A percentile compares a stretch with the other conserved stretches of the same genome.
These are phyloP conservation scores for Pyricularia pennisetigena DNA, from an alignment of 2,329 filamentous ascomycete genomes.

Conservation along the genomic window DNA sequence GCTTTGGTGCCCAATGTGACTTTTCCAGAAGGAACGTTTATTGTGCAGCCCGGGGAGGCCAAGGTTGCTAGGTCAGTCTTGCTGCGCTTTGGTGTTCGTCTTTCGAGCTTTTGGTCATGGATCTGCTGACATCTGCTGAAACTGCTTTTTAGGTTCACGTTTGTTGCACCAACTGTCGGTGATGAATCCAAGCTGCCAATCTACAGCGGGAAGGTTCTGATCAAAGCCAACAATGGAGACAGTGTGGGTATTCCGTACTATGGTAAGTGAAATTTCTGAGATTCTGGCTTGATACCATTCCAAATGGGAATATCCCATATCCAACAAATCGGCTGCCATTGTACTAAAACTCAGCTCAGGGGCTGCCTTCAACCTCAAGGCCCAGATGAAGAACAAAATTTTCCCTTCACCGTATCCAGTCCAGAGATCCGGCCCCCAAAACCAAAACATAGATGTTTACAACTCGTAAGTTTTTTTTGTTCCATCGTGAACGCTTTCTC, in stretches of 20 bases:
- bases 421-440: slow-evolving; percentile 13
- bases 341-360: not conserved
- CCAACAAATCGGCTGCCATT: not conserved
- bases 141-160: slow-evolving; percentile 7
- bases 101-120: not conserved
- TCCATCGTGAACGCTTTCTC: not conserved
- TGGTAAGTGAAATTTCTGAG: not conserved
- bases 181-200: slow-evolving; percentile 14
- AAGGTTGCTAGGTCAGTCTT: slow-evolving; percentile 9
- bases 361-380: not conserved
- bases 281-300: not conserved
- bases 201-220: slow-evolving; percentile 75
- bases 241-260: slow-evolving; percentile 20
- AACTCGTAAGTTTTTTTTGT: slow-evolving; percentile 12
- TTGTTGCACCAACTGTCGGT: slow-evolving; percentile 12
- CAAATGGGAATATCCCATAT: not conserved
- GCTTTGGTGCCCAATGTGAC: slow-evolving; percentile 4
- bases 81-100: not conserved
- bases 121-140: not conserved
- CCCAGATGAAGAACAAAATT: slow-evolving; percentile 12
- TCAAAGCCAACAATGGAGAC: slow-evolving; percentile 43
- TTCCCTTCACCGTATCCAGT: slow-evolving; percentile 7
- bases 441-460: slow-evolving; percentile 4
- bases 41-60: slow-evolving; percentile 13
- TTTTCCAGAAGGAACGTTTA: slow-evolving; percentile 8